Evolutionary conservation across 2,329 filamentous ascomycete genomes (phyloP).

Genomic region (Talaromyces sp.): DNA sequence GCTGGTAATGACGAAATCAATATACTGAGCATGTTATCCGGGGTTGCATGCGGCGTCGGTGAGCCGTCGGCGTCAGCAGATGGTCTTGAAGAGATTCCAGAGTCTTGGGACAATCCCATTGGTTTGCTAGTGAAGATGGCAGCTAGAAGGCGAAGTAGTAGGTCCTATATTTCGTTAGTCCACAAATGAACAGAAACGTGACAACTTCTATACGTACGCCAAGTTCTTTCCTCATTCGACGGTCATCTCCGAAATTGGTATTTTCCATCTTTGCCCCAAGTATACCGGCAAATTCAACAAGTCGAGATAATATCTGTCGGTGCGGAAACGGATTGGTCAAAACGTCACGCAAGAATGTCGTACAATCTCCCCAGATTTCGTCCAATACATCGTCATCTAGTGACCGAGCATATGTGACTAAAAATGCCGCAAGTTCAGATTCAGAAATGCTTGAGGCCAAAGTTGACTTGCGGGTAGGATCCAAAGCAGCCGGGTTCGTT

Average conservation of each 20-base stretch:
- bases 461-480: conserved; percentile 77
- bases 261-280: conserved; percentile 95
- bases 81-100: conserved; percentile 39
- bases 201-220: conserved; percentile 59
- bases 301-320: conserved; percentile 77
- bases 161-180: conserved; percentile 58
- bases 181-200: conserved; percentile 53
- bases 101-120: conserved; percentile 65
- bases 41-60: conserved; percentile 45
- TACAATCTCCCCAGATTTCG: conserved; percentile 95
- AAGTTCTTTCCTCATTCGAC: conserved; percentile 84
- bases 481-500: conserved; percentile 77
- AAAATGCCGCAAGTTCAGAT: conserved; percentile 78
- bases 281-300: conserved; percentile 85
- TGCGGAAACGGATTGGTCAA: conserved; percentile 93
- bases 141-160: conserved; percentile 81
- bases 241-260: conserved; percentile 93
- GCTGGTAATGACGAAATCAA: conserved; percentile 75
- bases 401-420: conserved; percentile 84
- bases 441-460: conserved; percentile 82
- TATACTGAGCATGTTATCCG: conserved; percentile 76
- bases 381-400: conserved; percentile 97
- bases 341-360: conserved; percentile 83
- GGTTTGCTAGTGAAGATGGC: conserved; percentile 93
- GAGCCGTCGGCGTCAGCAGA: conserved; percentile 41